phyloP scores from a whole-genome alignment of 495 filamentous ascomycete genomes.

The Tirmania nivea region DNA sequence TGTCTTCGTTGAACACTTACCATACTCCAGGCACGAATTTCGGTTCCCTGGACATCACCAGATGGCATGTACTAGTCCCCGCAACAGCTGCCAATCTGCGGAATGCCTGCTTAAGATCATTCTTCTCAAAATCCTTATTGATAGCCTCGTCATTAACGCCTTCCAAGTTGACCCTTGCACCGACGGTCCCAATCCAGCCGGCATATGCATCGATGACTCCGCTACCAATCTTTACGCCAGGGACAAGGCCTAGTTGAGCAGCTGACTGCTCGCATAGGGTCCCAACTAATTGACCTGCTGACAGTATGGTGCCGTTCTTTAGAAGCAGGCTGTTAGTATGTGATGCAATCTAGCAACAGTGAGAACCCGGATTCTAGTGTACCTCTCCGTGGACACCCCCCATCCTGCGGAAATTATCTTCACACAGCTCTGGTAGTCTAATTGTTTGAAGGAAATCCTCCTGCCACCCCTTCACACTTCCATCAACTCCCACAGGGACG shows the following conservation, averaged over 20 bases:
- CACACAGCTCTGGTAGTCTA: conserved; percentile 55
- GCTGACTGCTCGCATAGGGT: conserved; percentile 66
- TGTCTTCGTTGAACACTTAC: conserved; percentile 16
- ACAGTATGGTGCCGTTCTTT: conserved; percentile 76
- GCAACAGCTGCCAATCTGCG: conserved; percentile 85
- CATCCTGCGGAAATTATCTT: conserved; percentile 76
- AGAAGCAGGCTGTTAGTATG: conserved; percentile 2
- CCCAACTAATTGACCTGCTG: conserved; percentile 76
- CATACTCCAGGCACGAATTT: conserved; percentile 88
- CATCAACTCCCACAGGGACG: conserved; percentile 85
- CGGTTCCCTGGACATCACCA: conserved; percentile 78
- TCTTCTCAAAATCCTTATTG: conserved; percentile 36
- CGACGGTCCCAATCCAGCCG: conserved; percentile 96
- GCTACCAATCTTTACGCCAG: conserved; percentile 78
- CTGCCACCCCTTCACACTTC: conserved; percentile 96
- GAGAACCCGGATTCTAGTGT: conserved; percentile 18
- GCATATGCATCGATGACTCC: conserved; percentile 97
- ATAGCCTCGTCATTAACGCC: conserved; percentile 23
- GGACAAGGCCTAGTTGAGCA: conserved; percentile 57
- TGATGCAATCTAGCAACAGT: conserved; percentile 8
- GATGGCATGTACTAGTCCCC: conserved; percentile 88
- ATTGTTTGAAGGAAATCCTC: conserved; percentile 74
- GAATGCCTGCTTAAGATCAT: conserved; percentile 78
- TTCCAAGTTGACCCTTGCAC: conserved; percentile 61
- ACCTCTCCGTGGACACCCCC: conserved; percentile 88